Percentiles rank a stretch among this genome's conserved stretches.
Evolutionary conservation across 768 basidiomycete genomes (phyloP).

Genomic region (Pulveroboletus sp.): DNA sequence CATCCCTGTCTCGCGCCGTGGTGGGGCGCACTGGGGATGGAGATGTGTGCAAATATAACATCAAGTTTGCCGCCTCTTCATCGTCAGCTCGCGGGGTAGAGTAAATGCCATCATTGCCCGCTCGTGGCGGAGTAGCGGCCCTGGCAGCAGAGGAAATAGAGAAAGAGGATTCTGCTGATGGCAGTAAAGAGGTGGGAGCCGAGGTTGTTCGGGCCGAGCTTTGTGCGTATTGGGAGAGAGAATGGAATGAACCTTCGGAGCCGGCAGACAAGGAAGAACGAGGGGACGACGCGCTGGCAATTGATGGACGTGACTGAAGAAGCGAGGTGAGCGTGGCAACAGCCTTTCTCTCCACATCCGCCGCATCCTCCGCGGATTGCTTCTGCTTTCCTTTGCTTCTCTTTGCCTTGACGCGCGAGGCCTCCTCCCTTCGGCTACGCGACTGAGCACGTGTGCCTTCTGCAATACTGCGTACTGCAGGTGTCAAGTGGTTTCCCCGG

Average conservation of each 20-base stretch:
- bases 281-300: constrained; percentile 62
- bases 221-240: constrained; percentile 63
- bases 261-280: constrained; percentile 68
- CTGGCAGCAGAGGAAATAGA: constrained; percentile 19
- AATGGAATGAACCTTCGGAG: constrained; percentile 64
- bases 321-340: constrained; percentile 77
- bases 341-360: constrained; percentile 76
- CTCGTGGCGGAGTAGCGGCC: constrained; percentile 36
- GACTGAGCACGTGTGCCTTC: constrained; percentile 46
- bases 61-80: constrained; percentile 78
- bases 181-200: constrained; percentile 36
- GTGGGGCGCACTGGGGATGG: constrained; percentile 73
- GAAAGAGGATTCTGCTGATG: constrained; percentile 41
- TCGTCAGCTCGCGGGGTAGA: constrained; percentile 62
- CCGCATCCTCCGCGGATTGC: constrained; percentile 31
- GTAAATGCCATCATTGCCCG: constrained; percentile 33
- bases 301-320: constrained; percentile 61
- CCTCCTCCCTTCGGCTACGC: constrained; percentile 42
- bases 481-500: constrained; percentile 11
- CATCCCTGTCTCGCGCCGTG: constrained; percentile 43
- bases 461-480: constrained; percentile 41
- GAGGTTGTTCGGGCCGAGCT: constrained; percentile 58
- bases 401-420: constrained; percentile 32
- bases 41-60: constrained; percentile 82
- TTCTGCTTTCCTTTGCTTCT: constrained; percentile 52